A percentile compares a stretch with the other conserved stretches of the same genome.
Conservation (phyloP, 148 eudicot species). For the Tetragonia tetragonoides region DNA sequence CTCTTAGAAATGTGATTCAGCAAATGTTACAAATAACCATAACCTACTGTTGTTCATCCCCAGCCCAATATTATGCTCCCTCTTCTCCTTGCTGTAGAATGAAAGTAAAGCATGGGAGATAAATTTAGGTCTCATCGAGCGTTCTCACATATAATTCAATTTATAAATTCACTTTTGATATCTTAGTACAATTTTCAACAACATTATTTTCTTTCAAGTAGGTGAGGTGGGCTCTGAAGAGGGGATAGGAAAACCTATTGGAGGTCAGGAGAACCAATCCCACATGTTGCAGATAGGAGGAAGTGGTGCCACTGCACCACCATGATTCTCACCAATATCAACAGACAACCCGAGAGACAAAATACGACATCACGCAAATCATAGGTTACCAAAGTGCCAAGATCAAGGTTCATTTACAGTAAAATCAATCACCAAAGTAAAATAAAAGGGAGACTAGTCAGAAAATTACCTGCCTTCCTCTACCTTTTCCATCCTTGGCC, state of each 20-base stretch:
- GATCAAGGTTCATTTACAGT: not conserved
- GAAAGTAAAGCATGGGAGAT: too few relatives aligned
- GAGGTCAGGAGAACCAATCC: too few relatives aligned
- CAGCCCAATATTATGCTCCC: not conserved
- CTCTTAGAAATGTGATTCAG: not conserved
- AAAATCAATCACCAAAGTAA: not conserved
- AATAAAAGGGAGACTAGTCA: not conserved
- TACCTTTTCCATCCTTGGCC: slow-evolving; percentile 99
- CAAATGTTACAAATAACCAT: not conserved
- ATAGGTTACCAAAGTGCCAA: too few relatives aligned
- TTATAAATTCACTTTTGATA: too few relatives aligned
- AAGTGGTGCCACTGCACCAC: too few relatives aligned
- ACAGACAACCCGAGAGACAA: not conserved
- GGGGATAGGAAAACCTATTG: too few relatives aligned
- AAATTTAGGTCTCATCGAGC: too few relatives aligned
- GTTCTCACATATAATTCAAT: too few relatives aligned
- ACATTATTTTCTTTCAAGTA: too few relatives aligned
- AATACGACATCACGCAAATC: not conserved
- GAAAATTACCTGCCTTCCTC: slow-evolving; percentile 92
- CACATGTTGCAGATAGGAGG: too few relatives aligned
- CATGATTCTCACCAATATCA: not conserved
- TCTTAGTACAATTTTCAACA: too few relatives aligned
- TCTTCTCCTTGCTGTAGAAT: not conserved
- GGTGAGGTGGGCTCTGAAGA: too few relatives aligned
- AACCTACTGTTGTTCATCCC: not conserved